Evolutionary conservation across 2,329 filamentous ascomycete genomes (phyloP), one percentile per base, ranked within the genome.

Genomic region (Lasiodiplodia hormozganensis): DNA sequence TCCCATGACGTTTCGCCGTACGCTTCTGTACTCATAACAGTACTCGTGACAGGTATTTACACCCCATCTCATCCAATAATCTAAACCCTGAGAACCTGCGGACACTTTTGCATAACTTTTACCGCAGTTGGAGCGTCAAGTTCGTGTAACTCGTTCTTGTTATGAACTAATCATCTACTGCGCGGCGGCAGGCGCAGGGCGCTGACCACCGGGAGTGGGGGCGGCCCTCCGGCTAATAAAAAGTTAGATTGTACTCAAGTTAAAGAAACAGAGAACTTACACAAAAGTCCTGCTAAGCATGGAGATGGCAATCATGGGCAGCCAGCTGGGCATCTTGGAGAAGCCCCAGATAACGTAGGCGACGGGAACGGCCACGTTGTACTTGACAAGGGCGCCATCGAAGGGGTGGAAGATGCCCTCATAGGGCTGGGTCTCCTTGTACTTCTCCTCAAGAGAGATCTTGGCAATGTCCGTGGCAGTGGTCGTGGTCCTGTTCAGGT

Each of bases 381-480:
- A 85, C 82, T 91, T 80, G 69, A 88, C 88, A 52, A 92, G 81
- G 70, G 82, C 80, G 70, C 92, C 91, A 74, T 92, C 87, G 76
- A 93, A 91, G 70, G 92, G 92, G 79, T 95, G 92, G 85, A 92
- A 93, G 76, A 85, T 83, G 64, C 91, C 90, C 72, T 92, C 88
- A 72, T 88, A 87, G 10, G 83, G 81, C 31, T 78, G 73, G 23
- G 76, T 76, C 60, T 86, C 76, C 76, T 86, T 79, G 74, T 86
- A 89, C 66, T 81, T 83, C 76, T 88, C 85, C 73, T 90, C 89
- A 69, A 85, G 79, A 72, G 88, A 85, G 66, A 92, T 81, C 69
- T 87, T 82, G 64, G 87, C 82, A 71, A 94, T 85, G 68, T 89
- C 88, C 69, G 89, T 85, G 40, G 88, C 82, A 23, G 89, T 90